Evolutionary conservation across 305 asterid genomes (phyloP).

Genomic region (Caryopteris hybrid): DNA sequence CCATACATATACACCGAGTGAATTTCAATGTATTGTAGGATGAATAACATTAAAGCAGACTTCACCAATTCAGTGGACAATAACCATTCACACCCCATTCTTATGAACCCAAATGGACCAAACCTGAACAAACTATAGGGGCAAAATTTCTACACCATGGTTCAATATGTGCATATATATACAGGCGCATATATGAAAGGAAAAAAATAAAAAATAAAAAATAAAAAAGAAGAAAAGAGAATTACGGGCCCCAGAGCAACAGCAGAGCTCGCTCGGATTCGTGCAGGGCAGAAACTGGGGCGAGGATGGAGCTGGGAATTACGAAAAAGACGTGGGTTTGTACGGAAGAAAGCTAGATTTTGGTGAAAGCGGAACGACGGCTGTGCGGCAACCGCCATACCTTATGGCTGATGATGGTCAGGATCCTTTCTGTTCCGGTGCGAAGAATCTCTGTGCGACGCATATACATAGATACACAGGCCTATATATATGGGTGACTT

Average conservation of each 20-base stretch:
- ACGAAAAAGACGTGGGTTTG: conserved; percentile 16
- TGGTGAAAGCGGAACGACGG: conserved; percentile 33
- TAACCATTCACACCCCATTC: background rate
- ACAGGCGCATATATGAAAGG: background rate
- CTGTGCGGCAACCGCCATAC: conserved; percentile 42
- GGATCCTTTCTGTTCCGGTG: conserved; percentile 11
- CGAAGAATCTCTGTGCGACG: conserved; percentile 22
- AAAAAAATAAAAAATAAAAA: background rate
- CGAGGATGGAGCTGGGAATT: conserved; percentile 25
- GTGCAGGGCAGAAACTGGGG: conserved; percentile 26
- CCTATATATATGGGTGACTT: conserved; percentile 65
- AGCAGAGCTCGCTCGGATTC: conserved; percentile 53
- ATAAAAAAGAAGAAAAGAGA: conserved; percentile 16
- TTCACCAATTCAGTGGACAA: background rate
- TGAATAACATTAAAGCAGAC: background rate
- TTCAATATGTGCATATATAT: background rate
- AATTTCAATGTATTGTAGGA: background rate
- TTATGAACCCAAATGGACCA: background rate
- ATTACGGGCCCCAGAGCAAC: conserved; percentile 51
- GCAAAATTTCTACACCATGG: too few species aligned
- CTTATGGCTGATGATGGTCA: conserved; percentile 18
- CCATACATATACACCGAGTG: background rate
- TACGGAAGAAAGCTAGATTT: conserved; percentile 24
- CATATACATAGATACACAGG: conserved; percentile 32
- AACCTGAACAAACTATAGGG: background rate